phyloP scores from a whole-genome alignment of 2,329 filamentous ascomycete genomes.

The Chrysoporthe puriensis region DNA sequence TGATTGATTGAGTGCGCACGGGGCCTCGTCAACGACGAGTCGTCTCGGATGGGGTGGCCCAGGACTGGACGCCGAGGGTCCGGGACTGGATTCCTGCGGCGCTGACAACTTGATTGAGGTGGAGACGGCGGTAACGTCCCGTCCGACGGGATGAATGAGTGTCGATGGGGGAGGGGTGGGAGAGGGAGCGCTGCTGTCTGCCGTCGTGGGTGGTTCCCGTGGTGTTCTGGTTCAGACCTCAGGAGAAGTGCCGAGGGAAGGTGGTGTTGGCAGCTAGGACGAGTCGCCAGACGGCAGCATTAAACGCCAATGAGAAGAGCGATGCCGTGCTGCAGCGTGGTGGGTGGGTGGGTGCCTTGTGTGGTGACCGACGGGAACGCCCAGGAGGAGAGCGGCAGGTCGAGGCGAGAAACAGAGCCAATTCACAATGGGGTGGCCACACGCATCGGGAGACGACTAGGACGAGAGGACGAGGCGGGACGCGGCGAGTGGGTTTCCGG shows the following conservation, averaged over 20 bases:
- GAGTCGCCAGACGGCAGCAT: background rate
- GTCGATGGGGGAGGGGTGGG: slow-evolving; percentile 1
- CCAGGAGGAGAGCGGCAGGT: background rate
- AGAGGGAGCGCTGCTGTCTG: background rate
- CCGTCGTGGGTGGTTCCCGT: slow-evolving; percentile 1
- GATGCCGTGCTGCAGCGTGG: slow-evolving; percentile 1
- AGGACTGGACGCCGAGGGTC: slow-evolving; percentile 47
- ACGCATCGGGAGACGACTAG: background rate
- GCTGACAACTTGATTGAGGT: slow-evolving; percentile 54
- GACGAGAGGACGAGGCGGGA: background rate
- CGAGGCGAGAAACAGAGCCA: slow-evolving; percentile 4
- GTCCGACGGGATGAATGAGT: slow-evolving; percentile 23
- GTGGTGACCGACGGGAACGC: background rate
- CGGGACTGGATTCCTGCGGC: slow-evolving; percentile 48
- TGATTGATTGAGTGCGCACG: slow-evolving; percentile 30
- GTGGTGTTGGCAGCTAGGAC: background rate
- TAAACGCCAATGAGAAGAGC: background rate
- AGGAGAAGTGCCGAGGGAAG: background rate
- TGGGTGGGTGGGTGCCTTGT: background rate
- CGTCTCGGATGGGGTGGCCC: slow-evolving; percentile 35
- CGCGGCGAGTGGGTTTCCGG: slow-evolving; percentile 6
- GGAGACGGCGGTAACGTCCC: slow-evolving; percentile 26
- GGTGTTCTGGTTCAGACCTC: background rate
- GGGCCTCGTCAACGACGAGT: slow-evolving; percentile 39
- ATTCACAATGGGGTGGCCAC: background rate